Evolutionary conservation across 78 protist genomes (phyloP).

Genomic region (Creolimax fragrantissima): DNA sequence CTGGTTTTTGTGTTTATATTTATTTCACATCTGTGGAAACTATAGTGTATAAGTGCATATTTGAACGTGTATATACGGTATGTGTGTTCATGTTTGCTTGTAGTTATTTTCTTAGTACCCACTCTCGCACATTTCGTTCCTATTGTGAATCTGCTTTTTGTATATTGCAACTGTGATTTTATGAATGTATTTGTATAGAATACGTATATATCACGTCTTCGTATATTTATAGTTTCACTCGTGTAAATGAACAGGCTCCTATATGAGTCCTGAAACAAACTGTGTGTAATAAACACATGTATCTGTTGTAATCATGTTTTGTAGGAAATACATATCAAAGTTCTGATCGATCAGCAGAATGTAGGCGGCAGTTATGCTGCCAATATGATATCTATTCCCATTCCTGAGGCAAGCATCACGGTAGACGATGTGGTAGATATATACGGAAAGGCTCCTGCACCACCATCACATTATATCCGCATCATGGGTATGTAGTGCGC

Average conservation of each 20-base stretch:
- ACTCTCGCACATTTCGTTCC: no score
- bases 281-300: not conserved
- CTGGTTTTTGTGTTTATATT: no score
- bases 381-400: not conserved
- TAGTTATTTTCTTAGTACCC: no score
- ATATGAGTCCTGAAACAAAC: no score
- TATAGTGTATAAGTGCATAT: not conserved
- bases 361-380: not conserved
- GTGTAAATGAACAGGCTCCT: no score
- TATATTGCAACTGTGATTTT: not conserved
- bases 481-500: not conserved
- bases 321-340: slow-evolving; percentile 13
- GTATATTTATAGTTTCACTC: no score
- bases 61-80: not conserved
- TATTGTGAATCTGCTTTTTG: not conserved
- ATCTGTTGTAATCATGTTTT: not conserved
- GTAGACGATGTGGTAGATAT: not conserved
- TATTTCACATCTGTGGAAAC: not conserved
- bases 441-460: not conserved
- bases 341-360: not conserved
- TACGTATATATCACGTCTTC: not conserved
- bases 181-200: not conserved
- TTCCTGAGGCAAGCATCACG: not conserved
- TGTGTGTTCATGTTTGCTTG: not conserved
- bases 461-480: not conserved